Base-by-base conservation (phyloP, 2,329 filamentous ascomycete genomes). In the Diaporthe longicolla region DNA sequence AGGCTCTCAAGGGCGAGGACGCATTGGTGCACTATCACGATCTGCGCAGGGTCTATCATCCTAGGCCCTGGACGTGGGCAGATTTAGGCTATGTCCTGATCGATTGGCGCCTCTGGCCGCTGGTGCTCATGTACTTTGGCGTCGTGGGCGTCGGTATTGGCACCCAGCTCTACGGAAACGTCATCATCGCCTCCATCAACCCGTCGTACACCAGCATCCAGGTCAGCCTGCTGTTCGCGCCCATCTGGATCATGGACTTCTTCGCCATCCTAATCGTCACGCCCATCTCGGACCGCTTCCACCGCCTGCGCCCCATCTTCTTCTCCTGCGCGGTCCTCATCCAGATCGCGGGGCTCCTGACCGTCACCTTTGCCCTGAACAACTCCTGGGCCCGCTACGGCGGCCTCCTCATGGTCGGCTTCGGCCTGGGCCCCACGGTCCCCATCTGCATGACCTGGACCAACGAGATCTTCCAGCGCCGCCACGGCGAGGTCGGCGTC, bases 401-500 rank as follows among this genome's bases (percentile, higher is more conserved):
- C 63, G 95, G 95, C 5, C 89, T 98, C n/a, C 85, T 98, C 68
- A 92, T 98, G 84, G 93, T 98, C 48, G 95, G 95, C 6, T 97
- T 97, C 74, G 95, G 95, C 0, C 91, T 98, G 2, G 95, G 95
- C 1, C 95, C 95, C 4, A 97, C 95, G 0, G 95, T 97, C 0
- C 95, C 95, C 15, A 96, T 96, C 79, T 96, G 94, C 82, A 98
- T 98, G 95, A 93, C 95, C 48, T 97, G 95, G 95, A 95, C 94
- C 43, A 94, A 92, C 76, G 94, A 97, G 83, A 93, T 97, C 80
- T 98, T 98, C 86, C 95, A 97, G 84, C 89, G 90, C 43, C 93
- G 95, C 17, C 95, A 98, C 80, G 94, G 95, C 61, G 95, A 98
- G 83, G 94, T 98, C 29, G 95, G 95, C 72, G 95, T 98, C 9